phyloP scores from a whole-genome alignment of 2,329 filamentous ascomycete species.

The Hypoxylon sp. region DNA sequence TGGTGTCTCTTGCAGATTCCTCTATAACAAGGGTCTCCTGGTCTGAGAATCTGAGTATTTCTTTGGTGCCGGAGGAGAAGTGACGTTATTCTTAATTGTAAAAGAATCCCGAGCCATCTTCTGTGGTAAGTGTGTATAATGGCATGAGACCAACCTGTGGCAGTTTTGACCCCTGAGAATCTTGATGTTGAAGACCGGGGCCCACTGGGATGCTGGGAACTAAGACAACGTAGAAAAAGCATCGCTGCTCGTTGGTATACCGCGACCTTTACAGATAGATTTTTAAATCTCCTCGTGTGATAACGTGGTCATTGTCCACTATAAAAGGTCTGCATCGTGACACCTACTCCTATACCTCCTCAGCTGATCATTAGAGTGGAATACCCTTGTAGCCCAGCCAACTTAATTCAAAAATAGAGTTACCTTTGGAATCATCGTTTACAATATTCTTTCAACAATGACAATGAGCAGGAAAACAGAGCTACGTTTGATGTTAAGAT shows the following conservation, averaged over 20 bases:
- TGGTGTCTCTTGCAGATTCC: background rate
- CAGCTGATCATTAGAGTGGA: background rate
- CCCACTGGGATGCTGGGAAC: too few species aligned
- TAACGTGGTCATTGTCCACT: too few species aligned
- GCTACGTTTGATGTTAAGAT: background rate
- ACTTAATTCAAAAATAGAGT: background rate
- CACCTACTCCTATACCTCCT: background rate
- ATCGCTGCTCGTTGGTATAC: too few species aligned
- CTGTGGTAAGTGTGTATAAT: background rate
- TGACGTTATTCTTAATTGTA: background rate
- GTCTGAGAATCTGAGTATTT: background rate
- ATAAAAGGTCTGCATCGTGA: too few species aligned
- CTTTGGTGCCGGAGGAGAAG: background rate
- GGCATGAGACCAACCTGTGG: too few species aligned
- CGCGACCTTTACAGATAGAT: too few species aligned
- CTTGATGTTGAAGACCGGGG: too few species aligned
- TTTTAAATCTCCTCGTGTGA: too few species aligned
- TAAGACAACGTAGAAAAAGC: too few species aligned
- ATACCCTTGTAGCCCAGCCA: background rate
- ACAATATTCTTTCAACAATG: background rate
- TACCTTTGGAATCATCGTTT: background rate
- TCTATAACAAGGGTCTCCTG: background rate
- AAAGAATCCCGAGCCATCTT: background rate
- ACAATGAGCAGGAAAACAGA: background rate
- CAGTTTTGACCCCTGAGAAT: too few species aligned